Conservation (phyloP, 1,284 basidiomycete species). For the Ganoderma sinense region DNA sequence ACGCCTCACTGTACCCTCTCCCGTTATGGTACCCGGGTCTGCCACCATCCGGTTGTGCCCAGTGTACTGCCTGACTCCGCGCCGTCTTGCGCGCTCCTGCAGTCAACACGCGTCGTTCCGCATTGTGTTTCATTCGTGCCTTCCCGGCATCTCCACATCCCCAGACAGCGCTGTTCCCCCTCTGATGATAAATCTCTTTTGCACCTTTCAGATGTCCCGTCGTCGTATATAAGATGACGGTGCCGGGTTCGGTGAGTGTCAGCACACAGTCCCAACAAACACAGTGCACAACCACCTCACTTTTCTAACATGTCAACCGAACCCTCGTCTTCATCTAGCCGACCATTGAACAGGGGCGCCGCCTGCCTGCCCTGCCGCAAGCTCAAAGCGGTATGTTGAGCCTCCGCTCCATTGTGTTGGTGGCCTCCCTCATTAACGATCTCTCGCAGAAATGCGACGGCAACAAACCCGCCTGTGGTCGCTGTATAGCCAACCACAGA, state of each 20-base stretch:
- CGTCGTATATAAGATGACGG: conserved; percentile 21
- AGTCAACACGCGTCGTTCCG: conserved; percentile 13
- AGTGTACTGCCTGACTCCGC: conserved; percentile 6
- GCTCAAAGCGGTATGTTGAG: conserved; percentile 27
- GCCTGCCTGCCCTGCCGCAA: conserved; percentile 31
- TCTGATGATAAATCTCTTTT: conserved; percentile 27
- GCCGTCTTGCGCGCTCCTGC: conserved; percentile 7
- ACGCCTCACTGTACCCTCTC: neutral
- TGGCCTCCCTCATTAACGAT: neutral
- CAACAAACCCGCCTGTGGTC: conserved; percentile 38
- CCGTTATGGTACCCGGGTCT: neutral
- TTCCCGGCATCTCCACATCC: conserved; percentile 9
- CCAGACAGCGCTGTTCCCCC: neutral
- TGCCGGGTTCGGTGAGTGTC: conserved; percentile 7
- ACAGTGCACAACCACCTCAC: neutral
- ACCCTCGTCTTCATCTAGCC: conserved; percentile 2
- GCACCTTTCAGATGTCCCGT: neutral
- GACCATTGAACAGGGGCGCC: conserved; percentile 27
- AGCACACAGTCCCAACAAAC: conserved; percentile 6
- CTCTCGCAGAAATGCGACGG: conserved; percentile 39
- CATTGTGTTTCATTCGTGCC: conserved; percentile 18
- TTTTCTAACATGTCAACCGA: conserved; percentile 20
- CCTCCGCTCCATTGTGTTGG: neutral
- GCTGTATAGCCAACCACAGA: conserved; percentile 34
- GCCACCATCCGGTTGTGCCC: neutral